These are phyloP conservation scores for Epichloe sp. DNA, from an alignment of 2,329 filamentous ascomycete genomes.

Conservation along the genomic window DNA sequence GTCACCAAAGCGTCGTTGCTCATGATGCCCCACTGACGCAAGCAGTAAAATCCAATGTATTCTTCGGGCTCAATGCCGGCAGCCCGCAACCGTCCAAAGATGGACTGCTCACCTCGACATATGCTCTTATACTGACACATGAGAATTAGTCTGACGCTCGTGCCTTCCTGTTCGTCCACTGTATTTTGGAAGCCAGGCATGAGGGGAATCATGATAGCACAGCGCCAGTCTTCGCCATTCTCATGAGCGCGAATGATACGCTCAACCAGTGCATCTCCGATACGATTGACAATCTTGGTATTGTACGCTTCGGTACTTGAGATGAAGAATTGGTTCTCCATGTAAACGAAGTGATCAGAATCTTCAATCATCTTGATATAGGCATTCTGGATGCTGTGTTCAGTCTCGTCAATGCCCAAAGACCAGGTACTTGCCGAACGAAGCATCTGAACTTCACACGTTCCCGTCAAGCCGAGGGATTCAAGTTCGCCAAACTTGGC, in stretches of 20 bases:
- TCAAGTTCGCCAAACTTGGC: constrained; percentile 78
- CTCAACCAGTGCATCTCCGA: constrained; percentile 87
- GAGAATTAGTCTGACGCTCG: constrained; percentile 88
- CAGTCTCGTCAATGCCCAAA: constrained; percentile 71
- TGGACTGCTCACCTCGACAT: constrained; percentile 80
- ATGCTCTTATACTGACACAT: constrained; percentile 96
- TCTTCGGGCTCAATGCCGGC: constrained; percentile 83
- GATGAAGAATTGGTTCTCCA: constrained; percentile 98
- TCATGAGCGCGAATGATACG: constrained; percentile 75
- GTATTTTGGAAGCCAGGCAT: constrained; percentile 99
- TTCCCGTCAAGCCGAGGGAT: constrained; percentile 76
- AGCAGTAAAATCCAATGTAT: constrained; percentile 88
- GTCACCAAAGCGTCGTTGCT: constrained; percentile 76
- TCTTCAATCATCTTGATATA: constrained; percentile 91
- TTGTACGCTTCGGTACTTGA: constrained; percentile 82
- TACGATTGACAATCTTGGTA: constrained; percentile 79
- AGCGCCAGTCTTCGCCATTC: constrained; percentile 81
- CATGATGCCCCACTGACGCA: constrained; percentile 86
- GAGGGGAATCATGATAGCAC: constrained; percentile 78
- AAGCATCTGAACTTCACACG: constrained; percentile 91
- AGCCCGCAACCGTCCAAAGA: constrained; percentile 73
- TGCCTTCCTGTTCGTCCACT: constrained; percentile 86
- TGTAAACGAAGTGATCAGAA: constrained; percentile 95
- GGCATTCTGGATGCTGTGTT: constrained; percentile 91
- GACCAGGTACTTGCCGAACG: constrained; percentile 89